A percentile compares a stretch with the other conserved stretches of the same genome.
Conservation (phyloP, 2,329 filamentous ascomycete genomes). For the Aspergillus sp. region DNA sequence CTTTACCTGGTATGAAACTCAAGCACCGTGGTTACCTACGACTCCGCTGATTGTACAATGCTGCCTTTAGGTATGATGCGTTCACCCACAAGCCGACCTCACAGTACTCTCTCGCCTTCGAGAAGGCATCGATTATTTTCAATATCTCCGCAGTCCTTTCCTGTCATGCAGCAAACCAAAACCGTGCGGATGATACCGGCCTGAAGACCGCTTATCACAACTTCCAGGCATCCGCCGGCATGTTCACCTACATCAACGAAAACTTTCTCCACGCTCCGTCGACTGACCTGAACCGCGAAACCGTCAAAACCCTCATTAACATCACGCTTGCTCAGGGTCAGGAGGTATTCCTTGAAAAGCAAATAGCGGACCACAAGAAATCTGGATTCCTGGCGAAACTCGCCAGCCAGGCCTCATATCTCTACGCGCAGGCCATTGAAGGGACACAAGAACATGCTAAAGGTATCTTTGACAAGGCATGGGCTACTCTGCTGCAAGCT, state of each 20-base stretch:
- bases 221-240: constrained; percentile 95
- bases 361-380: constrained; percentile 90
- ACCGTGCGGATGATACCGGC: constrained; percentile 85
- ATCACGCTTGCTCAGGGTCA: constrained; percentile 95
- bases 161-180: constrained; percentile 91
- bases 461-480: constrained; percentile 91
- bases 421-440: constrained; percentile 85
- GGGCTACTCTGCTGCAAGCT: constrained; percentile 69
- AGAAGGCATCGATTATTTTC: constrained; percentile 99
- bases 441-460: constrained; percentile 90
- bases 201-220: constrained; percentile 97
- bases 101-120: constrained; percentile 94
- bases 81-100: constrained; percentile 98
- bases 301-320: constrained; percentile 88
- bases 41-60: constrained; percentile 6
- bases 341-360: constrained; percentile 96
- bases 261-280: constrained; percentile 98
- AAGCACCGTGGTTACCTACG: constrained; percentile 14
- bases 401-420: constrained; percentile 82
- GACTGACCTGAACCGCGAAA: constrained; percentile 92
- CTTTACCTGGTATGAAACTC: constrained; percentile 77
- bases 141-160: constrained; percentile 97
- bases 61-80: constrained; percentile 79
- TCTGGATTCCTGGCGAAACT: constrained; percentile 87
- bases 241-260: constrained; percentile 99